phyloP scores from a whole-genome alignment of 352 stramenopile species.

The Phytophthora megakarya region DNA sequence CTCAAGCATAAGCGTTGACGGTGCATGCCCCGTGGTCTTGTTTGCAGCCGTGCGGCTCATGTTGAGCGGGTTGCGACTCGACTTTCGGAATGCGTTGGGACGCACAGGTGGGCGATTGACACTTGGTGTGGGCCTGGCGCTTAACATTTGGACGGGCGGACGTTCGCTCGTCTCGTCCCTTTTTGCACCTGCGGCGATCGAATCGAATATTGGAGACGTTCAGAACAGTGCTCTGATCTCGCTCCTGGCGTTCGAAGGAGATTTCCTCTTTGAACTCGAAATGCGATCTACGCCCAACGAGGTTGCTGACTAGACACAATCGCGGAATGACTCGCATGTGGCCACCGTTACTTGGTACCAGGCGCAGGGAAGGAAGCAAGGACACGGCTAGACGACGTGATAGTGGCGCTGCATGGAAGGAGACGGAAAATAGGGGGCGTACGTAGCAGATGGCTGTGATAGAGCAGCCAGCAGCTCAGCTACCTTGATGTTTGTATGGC shows the following conservation, averaged over 20 bases:
- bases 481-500: slow-evolving; percentile 13
- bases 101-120: slow-evolving; percentile 11
- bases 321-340: slow-evolving; percentile 25
- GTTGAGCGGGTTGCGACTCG: slow-evolving; percentile 39
- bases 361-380: slow-evolving; percentile 4
- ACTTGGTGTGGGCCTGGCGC: slow-evolving; percentile 22
- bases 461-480: slow-evolving; percentile 21
- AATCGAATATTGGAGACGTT: slow-evolving; percentile 6
- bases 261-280: too few relatives aligned
- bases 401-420: slow-evolving; percentile 25
- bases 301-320: slow-evolving; percentile 11
- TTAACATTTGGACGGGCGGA: slow-evolving; percentile 40
- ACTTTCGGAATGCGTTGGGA: slow-evolving; percentile 48
- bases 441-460: slow-evolving; percentile 34
- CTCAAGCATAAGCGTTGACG: slow-evolving; percentile 64
- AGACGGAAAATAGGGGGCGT: slow-evolving; percentile 23
- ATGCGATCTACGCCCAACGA: not conserved
- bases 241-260: slow-evolving; percentile 7
- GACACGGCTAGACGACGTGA: slow-evolving; percentile 24
- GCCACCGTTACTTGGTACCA: slow-evolving; percentile 1
- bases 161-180: slow-evolving; percentile 29
- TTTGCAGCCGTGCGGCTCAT: slow-evolving; percentile 57
- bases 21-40: slow-evolving; percentile 58
- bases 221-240: slow-evolving; percentile 19
- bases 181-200: slow-evolving; percentile 29